Conservation (phyloP, 495 filamentous ascomycete species). For the Talaromyces thailandensis region DNA sequence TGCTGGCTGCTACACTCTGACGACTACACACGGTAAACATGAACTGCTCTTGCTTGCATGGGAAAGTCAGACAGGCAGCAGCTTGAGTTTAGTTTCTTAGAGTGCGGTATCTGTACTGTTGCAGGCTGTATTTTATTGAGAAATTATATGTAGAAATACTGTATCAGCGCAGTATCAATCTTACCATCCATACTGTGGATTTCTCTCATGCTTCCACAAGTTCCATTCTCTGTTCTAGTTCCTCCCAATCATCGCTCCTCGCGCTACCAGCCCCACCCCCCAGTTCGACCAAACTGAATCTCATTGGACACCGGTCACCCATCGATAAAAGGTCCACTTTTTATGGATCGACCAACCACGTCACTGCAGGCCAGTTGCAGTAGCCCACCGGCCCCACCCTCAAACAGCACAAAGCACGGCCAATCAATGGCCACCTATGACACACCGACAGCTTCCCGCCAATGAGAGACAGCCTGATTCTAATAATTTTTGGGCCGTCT, state of each 20-base stretch:
- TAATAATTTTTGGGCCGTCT: neutral
- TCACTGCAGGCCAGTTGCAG: neutral
- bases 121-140: neutral
- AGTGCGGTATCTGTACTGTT: neutral
- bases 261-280: neutral
- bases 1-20: neutral
- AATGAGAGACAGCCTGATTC: neutral
- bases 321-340: neutral
- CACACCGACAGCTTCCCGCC: neutral
- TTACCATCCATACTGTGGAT: neutral
- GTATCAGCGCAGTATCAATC: neutral
- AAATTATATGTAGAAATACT: neutral
- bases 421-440: neutral
- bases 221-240: neutral
- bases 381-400: neutral
- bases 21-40: neutral
- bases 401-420: neutral
- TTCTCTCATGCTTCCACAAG: neutral
- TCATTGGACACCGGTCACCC: neutral
- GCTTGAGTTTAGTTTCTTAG: neutral
- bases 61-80: neutral
- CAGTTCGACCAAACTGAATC: neutral
- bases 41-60: neutral
- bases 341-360: conserved; percentile 1
- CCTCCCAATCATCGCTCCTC: neutral